Base-by-base conservation (phyloP, 768 basidiomycete species). In the Amanita fuliginea region DNA sequence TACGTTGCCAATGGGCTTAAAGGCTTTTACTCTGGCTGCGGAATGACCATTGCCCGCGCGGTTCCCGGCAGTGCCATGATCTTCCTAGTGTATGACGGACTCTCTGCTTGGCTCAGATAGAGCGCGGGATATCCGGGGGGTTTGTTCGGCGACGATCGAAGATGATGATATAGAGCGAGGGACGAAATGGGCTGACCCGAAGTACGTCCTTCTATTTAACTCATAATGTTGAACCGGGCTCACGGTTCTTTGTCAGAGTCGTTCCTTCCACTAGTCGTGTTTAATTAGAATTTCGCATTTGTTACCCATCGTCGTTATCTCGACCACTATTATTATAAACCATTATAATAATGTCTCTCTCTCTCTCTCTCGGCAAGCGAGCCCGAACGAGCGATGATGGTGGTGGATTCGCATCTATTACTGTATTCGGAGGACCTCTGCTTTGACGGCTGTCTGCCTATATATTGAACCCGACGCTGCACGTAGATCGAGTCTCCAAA, bases 41-140 rank as follows among this genome's bases (percentile, higher is more conserved):
- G 92, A 9, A 81, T 97, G 61, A 98, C 94, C 0, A 82, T 90
- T 14, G 77, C 81, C 37, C 72, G 92, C 50, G 80, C 85, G 6
- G 80, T 93, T 47, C 92, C 92, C 7, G 91, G 87, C 60, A 91
- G 86, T 60, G 94, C 88, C 4, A 75, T 97, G 49, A 92, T 98
- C 48, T 98, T 97, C 62, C 68, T 90, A 56, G 87, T 97, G 46
- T 97, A 93, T 57, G 90, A 95, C 60, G 84, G 80, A 28, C 67
- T 95, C 49, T 67, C 66, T 30, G 64, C 68, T 3, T 69, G 67
- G 62, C 63, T 72, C 57, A 64, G 67, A 47, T 72, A 64, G 57
- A 52, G 26, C 32, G 26, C 34, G 24, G 32, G 28, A 18, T 22
- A 16, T 33, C 19, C 14, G 9, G 14, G 9, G 14, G 30, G 24